A percentile compares a stretch with the other conserved stretches of the same genome.
Conservation (phyloP, 2,329 filamentous ascomycete genomes). For the Ceratocystis huliohia region DNA sequence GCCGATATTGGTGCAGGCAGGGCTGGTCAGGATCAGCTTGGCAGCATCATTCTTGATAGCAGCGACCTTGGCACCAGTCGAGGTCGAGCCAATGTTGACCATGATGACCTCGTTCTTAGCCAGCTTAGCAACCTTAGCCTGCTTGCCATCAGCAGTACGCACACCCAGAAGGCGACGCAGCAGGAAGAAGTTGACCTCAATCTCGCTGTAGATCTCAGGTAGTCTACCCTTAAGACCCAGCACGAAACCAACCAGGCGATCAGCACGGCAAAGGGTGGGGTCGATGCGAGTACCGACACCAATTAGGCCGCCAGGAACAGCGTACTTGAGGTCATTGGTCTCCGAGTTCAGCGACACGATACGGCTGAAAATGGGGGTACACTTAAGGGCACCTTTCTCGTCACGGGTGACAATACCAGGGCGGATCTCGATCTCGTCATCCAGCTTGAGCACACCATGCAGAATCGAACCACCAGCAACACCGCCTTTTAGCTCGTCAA, state of each 20-base stretch:
- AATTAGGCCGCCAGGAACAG: slow-evolving; percentile 91
- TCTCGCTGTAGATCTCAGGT: slow-evolving; percentile 93
- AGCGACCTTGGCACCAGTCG: slow-evolving; percentile 91
- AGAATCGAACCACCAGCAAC: slow-evolving; percentile 95
- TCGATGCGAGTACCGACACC: slow-evolving; percentile 97
- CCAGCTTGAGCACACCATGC: slow-evolving; percentile 90
- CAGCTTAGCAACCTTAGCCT: slow-evolving; percentile 97
- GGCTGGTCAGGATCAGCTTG: slow-evolving; percentile 82
- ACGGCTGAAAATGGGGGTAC: slow-evolving; percentile 91
- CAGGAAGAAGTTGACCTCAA: slow-evolving; percentile 99
- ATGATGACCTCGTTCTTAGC: slow-evolving; percentile 98
- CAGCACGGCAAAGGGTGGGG: slow-evolving; percentile 93
- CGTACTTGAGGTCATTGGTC: slow-evolving; percentile 96
- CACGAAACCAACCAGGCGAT: slow-evolving; percentile 97
- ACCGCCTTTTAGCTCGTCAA: slow-evolving; percentile 95
- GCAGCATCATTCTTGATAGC: slow-evolving; percentile 97
- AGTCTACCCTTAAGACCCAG: slow-evolving; percentile 87
- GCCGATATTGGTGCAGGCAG: slow-evolving; percentile 90
- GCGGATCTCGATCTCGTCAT: slow-evolving; percentile 95
- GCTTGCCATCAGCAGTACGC: slow-evolving; percentile 94
- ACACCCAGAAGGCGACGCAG: slow-evolving; percentile 89
- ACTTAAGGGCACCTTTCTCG: slow-evolving; percentile 84
- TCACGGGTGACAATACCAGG: slow-evolving; percentile 97
- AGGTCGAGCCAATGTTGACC: slow-evolving; percentile 98
- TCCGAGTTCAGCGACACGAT: slow-evolving; percentile 94